These are phyloP conservation scores for Cucumis hystrix DNA, from an alignment of 306 rosid species.

Conservation along the genomic window DNA sequence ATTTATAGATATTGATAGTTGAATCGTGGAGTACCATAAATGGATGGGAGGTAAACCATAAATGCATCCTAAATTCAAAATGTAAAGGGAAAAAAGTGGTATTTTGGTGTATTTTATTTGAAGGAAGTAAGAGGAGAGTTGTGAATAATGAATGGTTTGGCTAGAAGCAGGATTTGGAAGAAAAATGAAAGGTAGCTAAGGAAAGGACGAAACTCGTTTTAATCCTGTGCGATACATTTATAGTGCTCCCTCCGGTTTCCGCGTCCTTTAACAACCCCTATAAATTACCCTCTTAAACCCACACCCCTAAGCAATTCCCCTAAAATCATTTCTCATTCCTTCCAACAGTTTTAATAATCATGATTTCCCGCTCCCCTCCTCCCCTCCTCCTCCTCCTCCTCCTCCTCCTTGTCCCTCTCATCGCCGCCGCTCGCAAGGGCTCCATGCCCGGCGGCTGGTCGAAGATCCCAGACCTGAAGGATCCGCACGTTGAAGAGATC, in stretches of 20 bases:
- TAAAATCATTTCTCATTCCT: neutral
- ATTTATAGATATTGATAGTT: too few relatives aligned
- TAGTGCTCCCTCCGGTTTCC: neutral
- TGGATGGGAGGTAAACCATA: too few relatives aligned
- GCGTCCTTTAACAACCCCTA: neutral
- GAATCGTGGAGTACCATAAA: too few relatives aligned
- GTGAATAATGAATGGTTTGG: neutral
- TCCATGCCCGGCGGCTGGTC: neutral
- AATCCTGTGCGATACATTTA: neutral
- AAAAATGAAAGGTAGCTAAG: neutral
- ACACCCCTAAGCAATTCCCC: neutral
- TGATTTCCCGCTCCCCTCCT: neutral
- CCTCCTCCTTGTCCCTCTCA: neutral
- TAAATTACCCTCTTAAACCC: neutral
- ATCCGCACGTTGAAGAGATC: neutral
- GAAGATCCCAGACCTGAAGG: neutral
- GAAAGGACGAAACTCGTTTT: neutral
- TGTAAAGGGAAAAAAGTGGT: too few relatives aligned
- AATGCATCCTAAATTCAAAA: too few relatives aligned
- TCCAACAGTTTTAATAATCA: neutral
- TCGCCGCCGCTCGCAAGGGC: neutral
- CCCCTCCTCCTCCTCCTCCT: neutral
- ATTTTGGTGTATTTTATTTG: too few relatives aligned
- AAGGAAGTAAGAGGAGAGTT: neutral
- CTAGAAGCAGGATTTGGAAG: too few relatives aligned